Evolutionary conservation across 2,329 filamentous ascomycete species (phyloP).

Genomic region (Gnomoniopsis sp.): DNA sequence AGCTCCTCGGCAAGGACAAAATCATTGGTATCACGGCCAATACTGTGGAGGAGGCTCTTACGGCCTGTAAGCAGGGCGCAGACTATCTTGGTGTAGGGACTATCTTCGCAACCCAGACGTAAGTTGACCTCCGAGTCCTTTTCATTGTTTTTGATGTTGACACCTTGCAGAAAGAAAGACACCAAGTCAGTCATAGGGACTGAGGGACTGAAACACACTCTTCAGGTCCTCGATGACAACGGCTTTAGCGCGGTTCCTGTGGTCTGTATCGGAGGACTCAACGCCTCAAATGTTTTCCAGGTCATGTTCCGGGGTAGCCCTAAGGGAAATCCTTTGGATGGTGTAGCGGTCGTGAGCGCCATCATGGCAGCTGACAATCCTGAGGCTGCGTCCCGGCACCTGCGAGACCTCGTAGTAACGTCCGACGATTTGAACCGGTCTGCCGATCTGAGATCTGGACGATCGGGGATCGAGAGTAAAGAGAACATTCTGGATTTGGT

Average conservation of each 20-base stretch:
- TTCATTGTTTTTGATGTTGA: not conserved
- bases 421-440: constrained; percentile 28
- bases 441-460: constrained; percentile 3
- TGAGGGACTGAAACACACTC: constrained; percentile 64
- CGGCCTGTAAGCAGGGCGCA: constrained; percentile 71
- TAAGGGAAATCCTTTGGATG: constrained; percentile 62
- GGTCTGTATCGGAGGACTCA: constrained; percentile 89
- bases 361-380: constrained; percentile 74
- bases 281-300: constrained; percentile 68
- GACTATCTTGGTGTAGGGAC: constrained; percentile 91
- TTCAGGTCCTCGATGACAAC: constrained; percentile 54
- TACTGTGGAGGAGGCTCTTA: constrained; percentile 66
- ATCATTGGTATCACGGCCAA: constrained; percentile 90
- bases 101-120: constrained; percentile 81
- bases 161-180: constrained; percentile 67
- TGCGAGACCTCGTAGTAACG: constrained; percentile 54
- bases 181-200: constrained; percentile 79
- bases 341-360: constrained; percentile 85
- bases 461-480: not conserved
- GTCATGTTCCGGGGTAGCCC: constrained; percentile 67
- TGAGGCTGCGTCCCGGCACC: constrained; percentile 54
- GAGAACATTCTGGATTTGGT: constrained; percentile 26
- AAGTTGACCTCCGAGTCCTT: constrained; percentile 28
- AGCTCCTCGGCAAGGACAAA: constrained; percentile 68
- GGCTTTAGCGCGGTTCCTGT: constrained; percentile 49